Base-by-base conservation (phyloP, 148 eudicot species). In the Persicaria tinctoria region DNA sequence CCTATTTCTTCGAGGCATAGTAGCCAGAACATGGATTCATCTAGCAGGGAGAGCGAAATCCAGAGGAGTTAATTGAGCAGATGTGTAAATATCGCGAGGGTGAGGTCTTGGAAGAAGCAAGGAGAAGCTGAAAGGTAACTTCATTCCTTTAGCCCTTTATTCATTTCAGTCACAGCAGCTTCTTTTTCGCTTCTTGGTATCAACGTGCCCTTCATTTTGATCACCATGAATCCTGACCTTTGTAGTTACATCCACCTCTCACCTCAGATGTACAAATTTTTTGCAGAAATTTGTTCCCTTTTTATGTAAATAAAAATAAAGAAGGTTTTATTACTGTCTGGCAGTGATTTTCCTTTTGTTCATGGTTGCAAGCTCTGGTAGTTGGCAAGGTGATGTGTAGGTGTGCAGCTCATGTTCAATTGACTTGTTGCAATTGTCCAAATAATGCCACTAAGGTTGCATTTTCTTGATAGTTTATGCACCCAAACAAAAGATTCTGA, bases 351-450 rank as follows among this genome's bases (percentile, higher is more conserved):
- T 53, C n/a, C 56, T 53, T 3, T 53, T 60, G 9, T 8, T 41
- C 70, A 44, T 50, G 10, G 11, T 50, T 50, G 53, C 9, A 50
- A 13, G 48, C 13, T 41, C 1, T 66, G 70, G 8, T 66, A 66
- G 70, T 66, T 66, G 68, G 68, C 5, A 27, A 27, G 18, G 46
- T 9, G 45, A 23, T 27, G 18, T 66, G 2, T 66, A 41, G 18
- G 20, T 27, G 68, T 66, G 47, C 70, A 41, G 18, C 47, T 66
- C 70, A 66, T 66, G 70, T 66, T 66, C 70, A 66, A 27, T 38
- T 41, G 8, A 66, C 70, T 17, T 38, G n/a, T 0, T 66, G 48
- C 70, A 66, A 14, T 41, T 2, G 70, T 66, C 47, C 48, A 66
- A 32, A 32, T 32, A 32, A 38, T 13, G 46, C 70, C 70, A 66